Conservation (phyloP, 345 rosid species). For the Leavenworthia alabamica region DNA sequence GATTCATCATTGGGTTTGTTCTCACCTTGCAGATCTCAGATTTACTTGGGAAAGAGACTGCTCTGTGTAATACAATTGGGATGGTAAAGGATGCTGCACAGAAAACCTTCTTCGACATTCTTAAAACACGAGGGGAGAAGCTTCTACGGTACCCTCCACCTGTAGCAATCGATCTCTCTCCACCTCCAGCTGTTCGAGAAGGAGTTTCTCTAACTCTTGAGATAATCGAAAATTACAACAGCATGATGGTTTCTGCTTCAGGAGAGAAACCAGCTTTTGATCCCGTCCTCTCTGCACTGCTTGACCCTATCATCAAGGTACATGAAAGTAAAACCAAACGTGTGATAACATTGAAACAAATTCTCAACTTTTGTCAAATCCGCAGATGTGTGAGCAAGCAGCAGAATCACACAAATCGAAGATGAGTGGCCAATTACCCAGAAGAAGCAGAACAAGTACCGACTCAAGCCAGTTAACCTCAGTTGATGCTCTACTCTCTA, state of each 20-base stretch:
- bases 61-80: conserved; percentile 80
- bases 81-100: conserved; percentile 86
- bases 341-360: neutral
- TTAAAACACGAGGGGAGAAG: conserved; percentile 89
- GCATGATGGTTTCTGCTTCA: conserved; percentile 80
- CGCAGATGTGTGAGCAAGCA: conserved; percentile 96
- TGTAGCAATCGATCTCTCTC: conserved; percentile 84
- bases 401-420: conserved; percentile 92
- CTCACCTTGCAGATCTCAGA: conserved; percentile 58
- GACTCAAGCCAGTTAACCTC: conserved; percentile 60
- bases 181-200: conserved; percentile 90
- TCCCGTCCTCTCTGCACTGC: conserved; percentile 75
- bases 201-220: conserved; percentile 89
- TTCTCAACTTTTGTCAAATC: conserved; percentile 3
- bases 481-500: conserved; percentile 87
- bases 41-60: conserved; percentile 84
- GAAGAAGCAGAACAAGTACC: conserved; percentile 61
- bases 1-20: neutral
- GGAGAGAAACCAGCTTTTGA: conserved; percentile 61
- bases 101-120: conserved; percentile 84
- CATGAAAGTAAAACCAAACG: neutral
- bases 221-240: conserved; percentile 68
- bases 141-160: conserved; percentile 95
- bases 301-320: conserved; percentile 95
- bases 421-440: conserved; percentile 48